Percentiles rank a stretch among this genome's conserved stretches.
phyloP scores from a whole-genome alignment of 140 eudicot species.

The Bidens hawaiensis region DNA sequence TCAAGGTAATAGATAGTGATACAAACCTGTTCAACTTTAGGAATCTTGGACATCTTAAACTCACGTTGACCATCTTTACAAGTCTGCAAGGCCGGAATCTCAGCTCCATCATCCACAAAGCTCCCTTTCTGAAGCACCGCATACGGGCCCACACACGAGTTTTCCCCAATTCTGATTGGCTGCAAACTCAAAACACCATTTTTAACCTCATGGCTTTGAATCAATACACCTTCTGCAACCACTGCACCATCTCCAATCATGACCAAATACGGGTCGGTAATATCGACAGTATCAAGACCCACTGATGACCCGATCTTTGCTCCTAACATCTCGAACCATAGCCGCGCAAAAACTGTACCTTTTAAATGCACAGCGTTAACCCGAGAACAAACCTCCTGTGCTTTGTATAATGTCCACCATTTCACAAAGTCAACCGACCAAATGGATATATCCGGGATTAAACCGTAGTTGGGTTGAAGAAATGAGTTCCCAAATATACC shows the following conservation, averaged over 20 bases:
- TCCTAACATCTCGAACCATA: conserved; percentile 79
- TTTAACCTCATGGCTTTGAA: conserved; percentile 79
- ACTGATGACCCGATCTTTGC: conserved; percentile 77
- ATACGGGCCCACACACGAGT: conserved; percentile 63
- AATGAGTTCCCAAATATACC: conserved; percentile 60
- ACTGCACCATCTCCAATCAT: conserved; percentile 66
- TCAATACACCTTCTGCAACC: conserved; percentile 71
- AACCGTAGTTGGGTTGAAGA: conserved; percentile 72
- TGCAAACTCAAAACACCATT: conserved; percentile 71
- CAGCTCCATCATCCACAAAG: conserved; percentile 46
- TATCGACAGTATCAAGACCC: conserved; percentile 72
- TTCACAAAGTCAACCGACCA: conserved; percentile 72
- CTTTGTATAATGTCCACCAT: conserved; percentile 94
- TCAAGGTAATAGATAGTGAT: no score
- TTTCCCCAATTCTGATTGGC: conserved; percentile 66
- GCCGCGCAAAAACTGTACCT: conserved; percentile 68
- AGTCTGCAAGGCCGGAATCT: conserved; percentile 36
- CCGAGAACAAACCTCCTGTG: conserved; percentile 65
- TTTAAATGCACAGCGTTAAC: conserved; percentile 71
- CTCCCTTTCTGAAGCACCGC: conserved; percentile 80
- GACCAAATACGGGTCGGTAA: conserved; percentile 77
- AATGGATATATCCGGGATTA: conserved; percentile 58
- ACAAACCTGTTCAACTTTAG: no score
- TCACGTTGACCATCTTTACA: conserved; percentile 20
- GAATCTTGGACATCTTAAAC: conserved; percentile 12